These are phyloP conservation scores for Naumovozyma dairenensis DNA, from an alignment of 805 yeast genomes.

Conservation along the genomic window DNA sequence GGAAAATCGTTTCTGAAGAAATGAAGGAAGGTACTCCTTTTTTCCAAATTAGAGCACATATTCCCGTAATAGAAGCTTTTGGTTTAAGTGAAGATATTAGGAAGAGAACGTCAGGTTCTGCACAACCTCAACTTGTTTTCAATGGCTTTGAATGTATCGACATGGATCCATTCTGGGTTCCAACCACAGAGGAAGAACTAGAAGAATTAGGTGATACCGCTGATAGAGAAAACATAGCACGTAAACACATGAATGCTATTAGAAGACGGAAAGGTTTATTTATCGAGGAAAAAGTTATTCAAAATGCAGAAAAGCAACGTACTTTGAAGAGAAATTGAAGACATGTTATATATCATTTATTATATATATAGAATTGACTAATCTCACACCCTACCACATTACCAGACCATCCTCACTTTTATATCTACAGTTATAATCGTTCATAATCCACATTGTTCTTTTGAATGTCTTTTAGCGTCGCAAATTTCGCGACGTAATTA, in stretches of 20 bases:
- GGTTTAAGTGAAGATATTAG: slow-evolving; percentile 94
- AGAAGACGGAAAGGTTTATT: slow-evolving; percentile 82
- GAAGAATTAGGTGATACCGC: slow-evolving; percentile 90
- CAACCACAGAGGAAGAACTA: slow-evolving; percentile 91
- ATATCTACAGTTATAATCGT: no score
- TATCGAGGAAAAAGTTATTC: slow-evolving; percentile 81
- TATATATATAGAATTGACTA: no score
- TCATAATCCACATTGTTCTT: no score
- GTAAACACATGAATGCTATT: slow-evolving; percentile 72
- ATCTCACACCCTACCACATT: no score
- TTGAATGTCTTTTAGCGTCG: no score
- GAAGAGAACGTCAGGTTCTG: slow-evolving; percentile 91
- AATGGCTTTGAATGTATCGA: slow-evolving; percentile 81
- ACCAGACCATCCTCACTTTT: no score
- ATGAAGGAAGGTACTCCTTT: slow-evolving; percentile 98
- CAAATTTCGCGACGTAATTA: no score
- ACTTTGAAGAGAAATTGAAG: slow-evolving; percentile 61
- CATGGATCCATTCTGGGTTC: slow-evolving; percentile 98
- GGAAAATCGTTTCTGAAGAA: slow-evolving; percentile 79
- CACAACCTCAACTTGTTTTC: slow-evolving; percentile 89
- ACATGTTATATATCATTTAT: no score
- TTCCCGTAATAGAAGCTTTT: slow-evolving; percentile 93
- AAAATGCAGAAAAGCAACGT: slow-evolving; percentile 90
- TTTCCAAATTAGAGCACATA: slow-evolving; percentile 70
- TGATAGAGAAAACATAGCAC: slow-evolving; percentile 84